Evolutionary conservation across 257 asterid species (phyloP).

Genomic region (Solanum appendiculatum): DNA sequence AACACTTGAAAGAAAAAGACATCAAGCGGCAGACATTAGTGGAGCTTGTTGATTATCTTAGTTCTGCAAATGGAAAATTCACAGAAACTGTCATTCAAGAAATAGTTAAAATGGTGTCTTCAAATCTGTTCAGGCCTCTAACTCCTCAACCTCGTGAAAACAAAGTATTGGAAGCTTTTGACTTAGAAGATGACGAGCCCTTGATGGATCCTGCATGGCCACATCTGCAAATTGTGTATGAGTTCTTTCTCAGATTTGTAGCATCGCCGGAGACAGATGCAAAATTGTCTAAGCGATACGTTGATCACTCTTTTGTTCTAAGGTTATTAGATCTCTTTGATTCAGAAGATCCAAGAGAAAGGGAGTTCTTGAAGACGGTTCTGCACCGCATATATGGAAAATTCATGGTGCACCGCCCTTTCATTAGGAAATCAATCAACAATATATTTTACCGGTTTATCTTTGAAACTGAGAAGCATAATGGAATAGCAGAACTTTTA

Average conservation of each 20-base stretch:
- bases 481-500: conserved; percentile 57
- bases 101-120: conserved; percentile 37
- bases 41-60: conserved; percentile 49
- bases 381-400: conserved; percentile 59
- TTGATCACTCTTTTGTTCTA: conserved; percentile 55
- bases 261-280: conserved; percentile 72
- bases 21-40: conserved; percentile 52
- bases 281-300: conserved; percentile 52
- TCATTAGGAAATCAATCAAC: conserved; percentile 53
- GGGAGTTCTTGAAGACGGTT: conserved; percentile 55
- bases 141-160: conserved; percentile 56
- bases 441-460: conserved; percentile 48
- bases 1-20: conserved; percentile 53
- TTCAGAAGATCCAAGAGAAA: conserved; percentile 65
- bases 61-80: conserved; percentile 46
- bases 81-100: conserved; percentile 46
- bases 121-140: conserved; percentile 41
- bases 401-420: conserved; percentile 71
- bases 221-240: conserved; percentile 56
- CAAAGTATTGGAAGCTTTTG: conserved; percentile 41
- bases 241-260: conserved; percentile 53
- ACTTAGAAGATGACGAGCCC: conserved; percentile 63
- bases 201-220: conserved; percentile 65
- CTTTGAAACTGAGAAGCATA: conserved; percentile 61
- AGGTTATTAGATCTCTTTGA: conserved; percentile 51